A percentile compares a stretch with the other conserved stretches of the same genome.
Evolutionary conservation across 1,284 basidiomycete species (phyloP).

Genomic region (Rhodotorula sp.): DNA sequence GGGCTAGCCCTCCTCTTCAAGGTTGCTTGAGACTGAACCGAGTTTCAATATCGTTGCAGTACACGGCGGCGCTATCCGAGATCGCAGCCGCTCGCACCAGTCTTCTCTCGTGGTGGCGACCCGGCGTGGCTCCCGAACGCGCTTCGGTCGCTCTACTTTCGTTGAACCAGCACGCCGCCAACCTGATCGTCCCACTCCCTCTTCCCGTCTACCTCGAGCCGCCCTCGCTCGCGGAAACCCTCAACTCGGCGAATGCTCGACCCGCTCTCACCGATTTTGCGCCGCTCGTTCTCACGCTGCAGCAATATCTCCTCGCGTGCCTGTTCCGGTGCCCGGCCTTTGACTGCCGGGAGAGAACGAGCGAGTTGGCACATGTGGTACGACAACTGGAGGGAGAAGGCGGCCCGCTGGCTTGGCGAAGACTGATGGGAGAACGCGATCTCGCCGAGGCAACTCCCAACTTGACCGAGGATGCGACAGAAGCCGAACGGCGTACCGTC

Average conservation of each 20-base stretch:
- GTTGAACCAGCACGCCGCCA: neutral
- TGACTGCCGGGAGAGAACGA: neutral
- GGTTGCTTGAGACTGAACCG: neutral
- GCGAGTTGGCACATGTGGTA: neutral
- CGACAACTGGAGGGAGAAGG: neutral
- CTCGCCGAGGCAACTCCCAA: neutral
- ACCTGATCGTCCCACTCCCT: constrained; percentile 25
- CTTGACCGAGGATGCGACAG: neutral
- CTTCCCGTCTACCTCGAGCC: constrained; percentile 13
- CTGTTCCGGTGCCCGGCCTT: constrained; percentile 18
- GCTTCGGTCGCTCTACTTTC: neutral
- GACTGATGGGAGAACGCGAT: neutral
- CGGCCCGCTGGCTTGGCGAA: constrained; percentile 23
- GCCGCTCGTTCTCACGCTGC: constrained; percentile 31
- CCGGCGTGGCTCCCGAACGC: neutral
- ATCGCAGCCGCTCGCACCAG: constrained; percentile 15
- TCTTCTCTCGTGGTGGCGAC: constrained; percentile 26
- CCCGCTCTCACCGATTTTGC: constrained; percentile 18
- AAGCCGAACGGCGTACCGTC: no score
- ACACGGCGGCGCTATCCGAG: constrained; percentile 21
- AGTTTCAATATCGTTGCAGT: constrained; percentile 7
- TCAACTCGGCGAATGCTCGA: constrained; percentile 2
- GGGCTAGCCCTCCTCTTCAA: no score
- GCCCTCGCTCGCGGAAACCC: constrained; percentile 21
- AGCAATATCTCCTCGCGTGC: constrained; percentile 31